Evolutionary conservation across 1,139 yeast genomes (phyloP), one percentile per base, ranked within the genome.

Genomic region (Taphrina confusa): DNA sequence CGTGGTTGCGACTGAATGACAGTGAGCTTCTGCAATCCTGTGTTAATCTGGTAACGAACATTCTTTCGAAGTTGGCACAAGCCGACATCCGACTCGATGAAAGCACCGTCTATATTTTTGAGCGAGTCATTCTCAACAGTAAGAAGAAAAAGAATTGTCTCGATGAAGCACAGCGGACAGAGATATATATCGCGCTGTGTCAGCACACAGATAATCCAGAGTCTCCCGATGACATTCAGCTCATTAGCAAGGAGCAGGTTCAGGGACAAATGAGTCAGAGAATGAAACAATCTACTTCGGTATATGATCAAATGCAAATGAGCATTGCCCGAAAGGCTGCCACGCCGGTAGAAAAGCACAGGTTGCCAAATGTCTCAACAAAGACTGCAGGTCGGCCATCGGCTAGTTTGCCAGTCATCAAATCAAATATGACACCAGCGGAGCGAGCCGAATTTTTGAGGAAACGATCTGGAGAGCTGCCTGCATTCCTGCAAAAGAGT

Each of bases 1-100:
- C 27, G 68, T 87, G 97, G 94, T 75, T 91, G 39, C 78, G 95
- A 63, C 75, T 91, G 56, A 89, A 91, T 61, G 97, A 91, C 72
- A 76, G 81, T 9, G 84, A 89, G 1, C 75, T 91, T 47, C 76
- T 90, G 49, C 82, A 81, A 37, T 80, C 90, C 0, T 88, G 96
- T 75, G 91, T 88, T 11, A 79, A 78, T 31, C 57, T 67, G 6
- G 63, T 67, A 4, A 65, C 68, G 52, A 60, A 80, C 56, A 84
- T 89, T 0, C 76, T 88, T 57, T 86, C 83, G 65, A 72, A 86
- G 57, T 86, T 90, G 0, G 73, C 74, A 28, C 83, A 81, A 42
- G 73, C 81, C 54, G 66, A 76, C n/a, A 74, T 83, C 47, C 69
- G 69, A 1, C 75, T 84, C 28, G 81, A 79, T 47, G 76, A 76